phyloP scores from a whole-genome alignment of 78 protist species.

The Dictyostelium brefeldianum region DNA sequence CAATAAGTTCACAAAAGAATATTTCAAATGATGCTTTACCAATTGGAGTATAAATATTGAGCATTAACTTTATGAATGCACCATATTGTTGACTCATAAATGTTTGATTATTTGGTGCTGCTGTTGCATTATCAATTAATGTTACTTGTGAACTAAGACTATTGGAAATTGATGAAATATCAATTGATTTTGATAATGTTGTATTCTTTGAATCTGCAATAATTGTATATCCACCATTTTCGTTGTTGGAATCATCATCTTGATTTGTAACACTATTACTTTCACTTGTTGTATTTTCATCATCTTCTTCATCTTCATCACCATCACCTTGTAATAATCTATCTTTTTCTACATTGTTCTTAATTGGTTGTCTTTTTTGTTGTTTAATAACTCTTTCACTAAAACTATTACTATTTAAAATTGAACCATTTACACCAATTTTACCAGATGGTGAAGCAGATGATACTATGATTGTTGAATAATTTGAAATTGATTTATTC shows the following conservation, averaged over 20 bases:
- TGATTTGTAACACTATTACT: neutral
- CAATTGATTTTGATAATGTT: neutral
- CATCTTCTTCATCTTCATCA: neutral
- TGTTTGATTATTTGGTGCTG: constrained; percentile 7
- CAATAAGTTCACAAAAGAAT: constrained; percentile 37
- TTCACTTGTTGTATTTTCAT: neutral
- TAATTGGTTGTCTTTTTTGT: constrained; percentile 3
- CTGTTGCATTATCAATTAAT: neutral
- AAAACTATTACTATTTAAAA: too few relatives aligned
- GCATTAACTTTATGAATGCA: constrained; percentile 32
- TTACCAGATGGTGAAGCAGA: neutral
- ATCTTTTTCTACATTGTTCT: neutral
- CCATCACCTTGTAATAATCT: neutral
- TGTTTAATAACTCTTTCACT: neutral
- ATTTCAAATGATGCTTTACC: constrained; percentile 36
- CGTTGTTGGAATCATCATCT: neutral
- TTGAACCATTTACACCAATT: too few relatives aligned
- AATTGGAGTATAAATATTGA: constrained; percentile 55
- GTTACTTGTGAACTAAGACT: neutral
- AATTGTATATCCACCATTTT: neutral
- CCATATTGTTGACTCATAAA: constrained; percentile 41
- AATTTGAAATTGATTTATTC: constrained; percentile 3
- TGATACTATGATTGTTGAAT: neutral
- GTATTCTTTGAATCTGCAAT: neutral
- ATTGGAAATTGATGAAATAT: neutral